Base-by-base conservation (phyloP, 768 basidiomycete genomes). In the Naganishia vaughanmartiniae region DNA sequence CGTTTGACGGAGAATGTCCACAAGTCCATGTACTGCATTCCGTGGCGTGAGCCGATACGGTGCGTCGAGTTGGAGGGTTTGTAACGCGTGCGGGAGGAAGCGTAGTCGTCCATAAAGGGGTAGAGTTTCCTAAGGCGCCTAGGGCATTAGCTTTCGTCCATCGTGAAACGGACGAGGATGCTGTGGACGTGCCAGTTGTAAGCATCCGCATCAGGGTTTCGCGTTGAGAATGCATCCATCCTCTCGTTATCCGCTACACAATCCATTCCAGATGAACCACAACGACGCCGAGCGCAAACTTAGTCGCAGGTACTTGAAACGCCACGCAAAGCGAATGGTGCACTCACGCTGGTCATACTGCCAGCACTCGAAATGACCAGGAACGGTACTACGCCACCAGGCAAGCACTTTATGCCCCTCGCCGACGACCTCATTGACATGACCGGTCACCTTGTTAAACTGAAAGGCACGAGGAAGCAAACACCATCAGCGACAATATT, bases 21-120 rank as follows among this genome's bases (percentile, higher is more conserved):
- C 9, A 71, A 42, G 65, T 71, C 60, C 15, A 71, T 30, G 60
- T 66, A 71, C 45, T 65, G 17, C 65, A 71, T 45, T 7, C 55
- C 42, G 30, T 69, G 24, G 9, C 28, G n/a, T 15, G 67, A 31
- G 14, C 39, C n/a, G 36, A 69, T 55, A 17, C 34, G 45, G 39
- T 19, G 21, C 12, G 53, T 31, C 24, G 54, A 42, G 39, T 42
- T 26, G 39, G 67, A 69, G 45, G 67, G 67, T 15, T 45, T 57
- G 67, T 69, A 69, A 4, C 21, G 26, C 12, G 58, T 55, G n/a
- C 33, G 67, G 55, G 67, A 56, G 28, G 67, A 42, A 24, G 45
- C 55, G 28, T 58, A 55, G 26, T 36, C 19, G 39, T 69, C 42
- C 67, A 69, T 69, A 1, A 28, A n/a, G 3, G 67, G 67, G 45